Base-by-base conservation (phyloP, 257 asterid species). In the Ocimum tenuiflorum region DNA sequence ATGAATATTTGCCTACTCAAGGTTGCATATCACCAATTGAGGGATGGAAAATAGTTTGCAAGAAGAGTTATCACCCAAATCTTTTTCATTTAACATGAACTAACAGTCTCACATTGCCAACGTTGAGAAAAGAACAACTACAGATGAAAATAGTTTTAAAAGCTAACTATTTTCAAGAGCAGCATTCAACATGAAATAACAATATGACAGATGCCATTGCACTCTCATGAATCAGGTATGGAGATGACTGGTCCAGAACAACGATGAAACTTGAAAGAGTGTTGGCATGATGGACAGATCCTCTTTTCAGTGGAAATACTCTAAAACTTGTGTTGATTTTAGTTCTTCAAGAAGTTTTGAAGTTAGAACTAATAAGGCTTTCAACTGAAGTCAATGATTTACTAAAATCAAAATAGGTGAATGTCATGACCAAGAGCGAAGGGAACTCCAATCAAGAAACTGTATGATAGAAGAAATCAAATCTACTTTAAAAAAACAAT, bases 1-100 rank as follows among this genome's bases (percentile, higher is more conserved):
- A 31, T 6, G 31, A 57, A 54, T 70, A 43, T 56, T 13, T 63
- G 55, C 48, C 59, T 20, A 43, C 10, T 35, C 10, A 38, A 46
- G 39, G 47, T 31, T 12, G 65, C 24, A 23, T 35, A 59, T 45
- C 55, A 73, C 19, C 54, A 10, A 49, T 45, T 51, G 46, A 66
- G 45, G 39, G 36, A 58, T 23, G 59, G 55, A 67, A 31, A 24
- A 33, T 51, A 48, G 42, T 18, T 58, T 51, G 23, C 55, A 35
- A 18, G 27, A 41, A 67, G 43, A 60, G 59, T 23, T 22, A 42
- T 27, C 39, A 60, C 22, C 45, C 51, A 47, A 68, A 68, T 3
- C 33, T 49, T 14, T 8, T 8, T 60, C 24, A 6, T 71, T 6
- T 29, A 55, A 35, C 50, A 55, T 12, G 24, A 8, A 43, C 8